Evolutionary conservation across 1,284 basidiomycete species (phyloP).

Genomic region (Cutaneotrichosporon sp.): DNA sequence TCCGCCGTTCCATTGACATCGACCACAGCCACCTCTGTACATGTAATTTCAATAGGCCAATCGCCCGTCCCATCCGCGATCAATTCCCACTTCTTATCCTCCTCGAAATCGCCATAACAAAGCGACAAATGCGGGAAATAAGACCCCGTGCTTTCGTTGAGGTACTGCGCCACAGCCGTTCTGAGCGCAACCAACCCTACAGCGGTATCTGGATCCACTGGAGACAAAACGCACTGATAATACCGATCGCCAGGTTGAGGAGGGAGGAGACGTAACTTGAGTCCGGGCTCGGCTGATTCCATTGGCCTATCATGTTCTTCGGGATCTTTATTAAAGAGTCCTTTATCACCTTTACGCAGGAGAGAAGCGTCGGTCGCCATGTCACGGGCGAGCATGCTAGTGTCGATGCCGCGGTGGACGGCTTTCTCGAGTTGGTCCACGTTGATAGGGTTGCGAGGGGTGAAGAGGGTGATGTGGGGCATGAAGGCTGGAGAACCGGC

Average conservation of each 20-base stretch:
- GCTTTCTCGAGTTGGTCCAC: slow-evolving; percentile 4
- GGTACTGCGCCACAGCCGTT: neutral
- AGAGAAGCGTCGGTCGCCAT: neutral
- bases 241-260: slow-evolving; percentile 31
- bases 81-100: slow-evolving; percentile 29
- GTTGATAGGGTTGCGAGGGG: slow-evolving; percentile 20
- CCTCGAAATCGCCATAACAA: slow-evolving; percentile 36
- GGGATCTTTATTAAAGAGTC: neutral
- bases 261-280: slow-evolving; percentile 10
- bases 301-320: neutral
- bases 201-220: slow-evolving; percentile 23
- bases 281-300: neutral
- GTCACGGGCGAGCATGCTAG: slow-evolving; percentile 4
- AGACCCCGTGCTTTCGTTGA: slow-evolving; percentile 12
- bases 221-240: slow-evolving; percentile 43
- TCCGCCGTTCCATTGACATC: slow-evolving; percentile 20
- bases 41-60: slow-evolving; percentile 8
- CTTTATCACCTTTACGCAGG: neutral
- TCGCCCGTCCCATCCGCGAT: slow-evolving; percentile 18
- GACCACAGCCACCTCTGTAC: no score
- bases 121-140: slow-evolving; percentile 46
- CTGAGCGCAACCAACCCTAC: slow-evolving; percentile 27
- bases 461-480: slow-evolving; percentile 42
- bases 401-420: slow-evolving; percentile 3
- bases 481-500: slow-evolving; percentile 29